Evolutionary conservation across 1,284 basidiomycete genomes (phyloP), one percentile per base, ranked within the genome.

Genomic region (Ganoderma multipileum): DNA sequence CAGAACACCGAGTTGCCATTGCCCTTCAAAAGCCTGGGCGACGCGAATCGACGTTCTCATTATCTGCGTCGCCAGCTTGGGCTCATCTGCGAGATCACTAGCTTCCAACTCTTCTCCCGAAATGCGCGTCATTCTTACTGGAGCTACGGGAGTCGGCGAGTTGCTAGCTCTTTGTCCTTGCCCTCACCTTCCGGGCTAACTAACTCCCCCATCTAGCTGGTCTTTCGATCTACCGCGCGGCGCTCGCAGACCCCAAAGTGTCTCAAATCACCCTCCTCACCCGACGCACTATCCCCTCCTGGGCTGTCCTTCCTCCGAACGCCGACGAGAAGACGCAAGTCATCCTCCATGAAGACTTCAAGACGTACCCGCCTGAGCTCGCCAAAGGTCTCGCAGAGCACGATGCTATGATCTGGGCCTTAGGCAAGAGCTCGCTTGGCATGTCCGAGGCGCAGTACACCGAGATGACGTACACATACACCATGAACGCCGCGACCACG

Each of bases 341-440:
- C 2, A 74, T 83, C 64, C 66, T 81, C 30, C 77, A 81, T 66
- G 64, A 72, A 3, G 79, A 83, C 72, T 83, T 83, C 71, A 64
- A 76, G 18, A 61, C 75, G 8, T 84, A 82, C 70, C 72, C 81
- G 3, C 33, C 76, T 1, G 77, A 79, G 23, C 74, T 83, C 36
- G 75, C 76, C 18, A 61, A 68, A 5, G 73, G 67, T 28, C 78
- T 83, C 39, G 79, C 76, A 0, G 73, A 76, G 57, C 80, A 83
- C 65, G 82, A 83, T 64, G 82, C 79, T 8, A 80, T 80, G 68
- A 75, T 84, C 8, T 84, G 83, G 83, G 82, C 82, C 28, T 74
- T 82, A 14, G 83, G 83, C 0, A 77, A 72, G 60, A 74, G 74
- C 30, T 67, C 78, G 1, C 30, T 70, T 2, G 82, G 82, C 28